These are phyloP conservation scores for Gryganskiella cystojenkinii DNA, from an alignment of 192 early-diverging fungal genomes.

Conservation along the genomic window DNA sequence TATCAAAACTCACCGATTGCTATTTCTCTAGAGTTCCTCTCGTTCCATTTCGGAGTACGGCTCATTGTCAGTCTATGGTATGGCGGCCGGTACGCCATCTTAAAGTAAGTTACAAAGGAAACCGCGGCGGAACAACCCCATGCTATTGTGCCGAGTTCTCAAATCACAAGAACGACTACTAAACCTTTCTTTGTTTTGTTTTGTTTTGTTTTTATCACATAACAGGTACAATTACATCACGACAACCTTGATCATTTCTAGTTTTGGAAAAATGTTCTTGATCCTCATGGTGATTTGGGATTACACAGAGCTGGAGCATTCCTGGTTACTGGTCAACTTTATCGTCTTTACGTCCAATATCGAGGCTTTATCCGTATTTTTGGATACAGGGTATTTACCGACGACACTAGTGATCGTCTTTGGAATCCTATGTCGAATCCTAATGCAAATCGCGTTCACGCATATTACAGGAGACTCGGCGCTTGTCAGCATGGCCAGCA, in stretches of 20 bases:
- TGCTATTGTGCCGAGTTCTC: too few relatives aligned
- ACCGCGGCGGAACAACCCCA: neutral
- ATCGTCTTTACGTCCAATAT: slow-evolving; percentile 82
- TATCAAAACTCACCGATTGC: neutral
- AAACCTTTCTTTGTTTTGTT: slow-evolving; percentile 3
- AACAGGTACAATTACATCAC: slow-evolving; percentile 71
- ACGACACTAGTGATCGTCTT: slow-evolving; percentile 59
- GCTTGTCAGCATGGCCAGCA: slow-evolving; percentile 36
- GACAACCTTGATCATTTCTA: slow-evolving; percentile 81
- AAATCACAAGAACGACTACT: too few relatives aligned
- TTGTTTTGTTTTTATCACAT: neutral
- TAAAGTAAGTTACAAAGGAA: slow-evolving; percentile 39
- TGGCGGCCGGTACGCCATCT: slow-evolving; percentile 53
- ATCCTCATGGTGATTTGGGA: slow-evolving; percentile 95
- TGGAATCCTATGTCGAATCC: slow-evolving; percentile 54
- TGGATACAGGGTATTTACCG: slow-evolving; percentile 57
- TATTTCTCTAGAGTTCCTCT: slow-evolving; percentile 59
- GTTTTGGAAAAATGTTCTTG: slow-evolving; percentile 88
- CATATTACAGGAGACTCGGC: slow-evolving; percentile 48
- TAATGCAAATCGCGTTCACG: slow-evolving; percentile 61
- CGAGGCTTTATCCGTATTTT: slow-evolving; percentile 70
- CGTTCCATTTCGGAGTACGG: slow-evolving; percentile 68
- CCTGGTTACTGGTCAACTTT: slow-evolving; percentile 79
- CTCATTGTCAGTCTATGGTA: slow-evolving; percentile 58
- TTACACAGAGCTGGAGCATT: slow-evolving; percentile 83